A percentile compares a stretch with the other conserved stretches of the same genome.
phyloP scores from a whole-genome alignment of 495 filamentous ascomycete species.

The Jackrogersella multiformis region DNA sequence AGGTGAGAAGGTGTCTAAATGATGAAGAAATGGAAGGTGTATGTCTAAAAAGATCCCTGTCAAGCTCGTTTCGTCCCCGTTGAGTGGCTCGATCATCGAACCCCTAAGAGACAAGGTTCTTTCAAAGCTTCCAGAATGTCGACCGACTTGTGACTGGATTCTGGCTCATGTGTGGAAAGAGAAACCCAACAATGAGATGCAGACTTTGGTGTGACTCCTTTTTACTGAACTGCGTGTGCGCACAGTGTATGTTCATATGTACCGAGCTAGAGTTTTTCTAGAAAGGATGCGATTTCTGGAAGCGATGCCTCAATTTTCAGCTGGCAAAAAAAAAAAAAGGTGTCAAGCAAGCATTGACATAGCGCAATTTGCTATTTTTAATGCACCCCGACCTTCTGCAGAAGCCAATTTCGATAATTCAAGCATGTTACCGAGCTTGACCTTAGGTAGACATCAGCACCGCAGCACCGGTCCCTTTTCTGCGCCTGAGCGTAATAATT shows the following conservation, averaged over 20 bases:
- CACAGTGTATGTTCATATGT: constrained; percentile 3
- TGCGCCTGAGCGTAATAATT: constrained; percentile 11
- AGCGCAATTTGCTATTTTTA: constrained; percentile 41
- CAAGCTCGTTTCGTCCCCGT: constrained; percentile 18
- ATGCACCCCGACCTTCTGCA: constrained; percentile 27
- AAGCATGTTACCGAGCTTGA: constrained; percentile 26
- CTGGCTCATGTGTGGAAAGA: constrained; percentile 15
- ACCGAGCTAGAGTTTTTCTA: constrained; percentile 11
- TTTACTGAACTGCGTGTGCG: constrained; percentile 6
- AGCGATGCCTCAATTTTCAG: constrained; percentile 20
- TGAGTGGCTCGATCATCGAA: constrained; percentile 38
- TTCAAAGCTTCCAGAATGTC: constrained; percentile 41
- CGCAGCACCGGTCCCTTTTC: constrained; percentile 4
- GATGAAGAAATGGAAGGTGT: constrained; percentile 8
- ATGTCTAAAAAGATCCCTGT: constrained; percentile 10
- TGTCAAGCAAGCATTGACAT: constrained; percentile 28
- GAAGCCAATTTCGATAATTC: constrained; percentile 35
- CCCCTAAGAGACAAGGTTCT: constrained; percentile 38
- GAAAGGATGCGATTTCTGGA: constrained; percentile 15
- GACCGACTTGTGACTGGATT: constrained; percentile 24
- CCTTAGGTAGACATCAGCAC: constrained; percentile 3
- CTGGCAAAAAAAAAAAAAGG: constrained; percentile 14
- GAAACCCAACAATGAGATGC: constrained; percentile 13
- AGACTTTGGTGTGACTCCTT: not conserved
- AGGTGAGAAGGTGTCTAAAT: constrained; percentile 15